A percentile compares a stretch with the other conserved stretches of the same genome.
Evolutionary conservation across 192 early-diverging fungal species (phyloP).

Genomic region (Entomortierella parvispora): DNA sequence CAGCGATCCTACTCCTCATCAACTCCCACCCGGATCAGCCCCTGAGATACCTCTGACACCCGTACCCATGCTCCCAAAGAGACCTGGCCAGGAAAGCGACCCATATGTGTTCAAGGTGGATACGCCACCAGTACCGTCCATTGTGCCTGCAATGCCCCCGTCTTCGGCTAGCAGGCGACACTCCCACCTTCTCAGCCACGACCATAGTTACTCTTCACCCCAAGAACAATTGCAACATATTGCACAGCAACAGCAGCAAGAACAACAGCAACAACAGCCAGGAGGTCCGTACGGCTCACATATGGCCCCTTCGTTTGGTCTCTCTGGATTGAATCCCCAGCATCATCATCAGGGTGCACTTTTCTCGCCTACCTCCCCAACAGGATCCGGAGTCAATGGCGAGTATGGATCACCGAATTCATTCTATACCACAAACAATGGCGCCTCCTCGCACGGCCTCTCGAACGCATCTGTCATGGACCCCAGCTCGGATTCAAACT

Average conservation of each 20-base stretch:
- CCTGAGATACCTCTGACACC: slow-evolving; percentile 41
- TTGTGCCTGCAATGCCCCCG: slow-evolving; percentile 20
- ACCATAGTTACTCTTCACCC: slow-evolving; percentile 33
- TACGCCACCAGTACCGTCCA: slow-evolving; percentile 29
- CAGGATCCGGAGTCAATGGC: slow-evolving; percentile 18
- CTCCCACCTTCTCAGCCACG: slow-evolving; percentile 43
- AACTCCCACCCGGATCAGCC: slow-evolving; percentile 7
- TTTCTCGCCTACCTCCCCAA: slow-evolving; percentile 43
- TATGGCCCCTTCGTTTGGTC: slow-evolving; percentile 24
- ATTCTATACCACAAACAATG: slow-evolving; percentile 23
- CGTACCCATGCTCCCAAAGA: slow-evolving; percentile 40
- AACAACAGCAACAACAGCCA: slow-evolving; percentile 28
- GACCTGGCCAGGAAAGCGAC: slow-evolving; percentile 41
- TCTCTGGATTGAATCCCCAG: slow-evolving; percentile 38
- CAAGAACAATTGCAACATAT: slow-evolving; percentile 46
- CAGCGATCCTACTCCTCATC: slow-evolving; percentile 45
- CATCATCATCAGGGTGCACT: slow-evolving; percentile 28
- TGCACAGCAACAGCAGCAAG: slow-evolving; percentile 37
- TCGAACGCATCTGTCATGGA: slow-evolving; percentile 24
- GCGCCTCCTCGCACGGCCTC: slow-evolving; percentile 12
- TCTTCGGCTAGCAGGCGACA: slow-evolving; percentile 30
- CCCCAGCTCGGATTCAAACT: slow-evolving; percentile 13
- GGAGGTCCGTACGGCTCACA: slow-evolving; percentile 26
- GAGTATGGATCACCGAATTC: slow-evolving; percentile 36
- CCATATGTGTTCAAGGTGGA: slow-evolving; percentile 46